These are phyloP conservation scores for Metschnikowia lochheadii DNA, from an alignment of 805 yeast genomes.

Conservation along the genomic window DNA sequence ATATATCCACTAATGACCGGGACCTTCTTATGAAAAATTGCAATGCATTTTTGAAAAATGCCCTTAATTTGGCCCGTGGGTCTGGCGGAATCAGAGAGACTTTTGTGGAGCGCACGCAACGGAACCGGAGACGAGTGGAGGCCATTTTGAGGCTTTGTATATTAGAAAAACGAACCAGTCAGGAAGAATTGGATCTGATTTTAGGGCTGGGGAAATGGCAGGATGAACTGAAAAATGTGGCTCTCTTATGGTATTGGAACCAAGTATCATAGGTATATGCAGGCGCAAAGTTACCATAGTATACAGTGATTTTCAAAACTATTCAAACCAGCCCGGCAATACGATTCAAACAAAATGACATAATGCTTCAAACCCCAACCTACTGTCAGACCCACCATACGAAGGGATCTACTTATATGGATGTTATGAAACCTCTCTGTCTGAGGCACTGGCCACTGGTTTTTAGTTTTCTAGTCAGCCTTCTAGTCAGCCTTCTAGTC, in stretches of 20 bases:
- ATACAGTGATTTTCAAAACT: too few species aligned
- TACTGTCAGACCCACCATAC: too few species aligned
- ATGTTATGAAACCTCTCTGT: too few species aligned
- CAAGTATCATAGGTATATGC: not conserved
- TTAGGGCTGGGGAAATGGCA: constrained; percentile 31
- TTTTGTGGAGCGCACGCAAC: constrained; percentile 36
- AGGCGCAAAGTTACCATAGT: too few species aligned
- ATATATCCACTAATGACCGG: constrained; percentile 28
- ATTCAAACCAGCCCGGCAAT: too few species aligned
- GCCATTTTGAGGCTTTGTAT: constrained; percentile 44
- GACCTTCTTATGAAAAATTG: constrained; percentile 35
- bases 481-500: too few species aligned
- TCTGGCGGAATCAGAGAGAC: constrained; percentile 52
- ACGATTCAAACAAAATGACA: too few species aligned
- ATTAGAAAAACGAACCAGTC: constrained; percentile 28
- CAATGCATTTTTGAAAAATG: constrained; percentile 42
- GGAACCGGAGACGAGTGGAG: constrained; percentile 42
- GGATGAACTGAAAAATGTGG: constrained; percentile 22
- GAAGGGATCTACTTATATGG: too few species aligned
- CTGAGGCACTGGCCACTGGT: too few species aligned
- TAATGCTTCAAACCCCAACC: too few species aligned
- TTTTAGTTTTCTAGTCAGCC: too few species aligned
- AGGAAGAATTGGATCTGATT: constrained; percentile 12
- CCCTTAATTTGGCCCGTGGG: constrained; percentile 40
- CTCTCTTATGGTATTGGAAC: constrained; percentile 26